Percentiles rank a stretch among this genome's conserved stretches.
phyloP scores from a whole-genome alignment of 2,329 filamentous ascomycete species.

The Clarireedia homoeocarpa region DNA sequence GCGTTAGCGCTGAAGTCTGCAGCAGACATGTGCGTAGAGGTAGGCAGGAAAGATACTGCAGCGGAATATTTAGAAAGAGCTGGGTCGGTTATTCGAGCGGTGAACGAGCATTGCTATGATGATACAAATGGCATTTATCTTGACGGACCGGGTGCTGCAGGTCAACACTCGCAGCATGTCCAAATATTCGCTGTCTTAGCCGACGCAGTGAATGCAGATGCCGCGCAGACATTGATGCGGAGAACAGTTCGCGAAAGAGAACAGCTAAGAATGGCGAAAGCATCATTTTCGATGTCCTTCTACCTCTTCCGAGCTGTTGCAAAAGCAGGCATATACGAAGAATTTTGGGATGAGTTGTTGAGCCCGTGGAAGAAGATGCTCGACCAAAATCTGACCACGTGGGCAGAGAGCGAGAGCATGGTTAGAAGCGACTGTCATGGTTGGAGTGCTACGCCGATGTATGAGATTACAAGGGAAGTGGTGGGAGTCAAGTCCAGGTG shows the following conservation, averaged over 20 bases:
- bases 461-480: neutral
- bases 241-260: neutral
- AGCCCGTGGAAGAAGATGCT: neutral
- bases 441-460: slow-evolving; percentile 1
- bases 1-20: neutral
- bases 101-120: neutral
- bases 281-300: neutral
- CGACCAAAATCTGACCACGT: neutral
- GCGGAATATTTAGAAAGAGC: neutral
- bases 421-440: neutral
- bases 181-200: neutral
- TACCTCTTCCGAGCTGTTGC: neutral
- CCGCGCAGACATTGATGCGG: neutral
- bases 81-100: neutral
- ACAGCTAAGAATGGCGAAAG: neutral
- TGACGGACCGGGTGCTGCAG: neutral
- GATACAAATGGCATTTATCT: neutral
- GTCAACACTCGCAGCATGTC: neutral
- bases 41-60: neutral
- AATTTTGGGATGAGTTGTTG: neutral
- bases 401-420: slow-evolving; percentile 1
- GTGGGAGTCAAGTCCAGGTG: neutral
- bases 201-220: neutral
- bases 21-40: neutral
- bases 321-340: neutral